Evolutionary conservation across 2,329 filamentous ascomycete species (phyloP).

Genomic region (Aspergillus jensenii): DNA sequence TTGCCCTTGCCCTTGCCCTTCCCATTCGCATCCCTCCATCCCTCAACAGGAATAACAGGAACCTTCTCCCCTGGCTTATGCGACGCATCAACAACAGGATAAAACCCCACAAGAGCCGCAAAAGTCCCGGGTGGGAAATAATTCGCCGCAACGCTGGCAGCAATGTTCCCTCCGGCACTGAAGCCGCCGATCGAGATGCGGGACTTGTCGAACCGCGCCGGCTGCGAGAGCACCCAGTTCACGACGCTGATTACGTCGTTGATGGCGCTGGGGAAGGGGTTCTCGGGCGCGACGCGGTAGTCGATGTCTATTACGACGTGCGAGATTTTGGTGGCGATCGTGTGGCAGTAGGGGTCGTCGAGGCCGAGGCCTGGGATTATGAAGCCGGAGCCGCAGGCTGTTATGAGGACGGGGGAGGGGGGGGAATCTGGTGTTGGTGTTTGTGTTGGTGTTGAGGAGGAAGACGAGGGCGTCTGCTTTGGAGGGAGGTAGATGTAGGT

Average conservation of each 20-base stretch:
- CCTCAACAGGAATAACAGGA: background rate
- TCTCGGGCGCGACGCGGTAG: slow-evolving; percentile 42
- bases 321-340: slow-evolving; percentile 19
- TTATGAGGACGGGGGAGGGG: slow-evolving; percentile 26
- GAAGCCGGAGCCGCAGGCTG: slow-evolving; percentile 33
- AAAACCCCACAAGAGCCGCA: slow-evolving; percentile 30
- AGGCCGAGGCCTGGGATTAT: slow-evolving; percentile 28
- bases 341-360: slow-evolving; percentile 28
- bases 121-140: slow-evolving; percentile 20
- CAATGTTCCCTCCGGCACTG: slow-evolving; percentile 42
- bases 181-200: slow-evolving; percentile 40
- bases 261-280: slow-evolving; percentile 38
- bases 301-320: slow-evolving; percentile 37
- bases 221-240: slow-evolving; percentile 30
- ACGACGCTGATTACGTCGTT: slow-evolving; percentile 38
- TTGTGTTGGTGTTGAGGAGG: background rate
- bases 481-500: slow-evolving; percentile 25
- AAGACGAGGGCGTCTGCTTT: background rate
- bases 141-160: slow-evolving; percentile 12
- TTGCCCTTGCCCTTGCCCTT: background rate
- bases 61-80: background rate
- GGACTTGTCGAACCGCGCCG: slow-evolving; percentile 28
- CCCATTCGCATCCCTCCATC: background rate
- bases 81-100: slow-evolving; percentile 25
- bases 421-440: background rate